A percentile compares a stretch with the other conserved stretches of the same genome.
phyloP scores from a whole-genome alignment of 2,329 filamentous ascomycete genomes.

The Stachybotrys chartarum region DNA sequence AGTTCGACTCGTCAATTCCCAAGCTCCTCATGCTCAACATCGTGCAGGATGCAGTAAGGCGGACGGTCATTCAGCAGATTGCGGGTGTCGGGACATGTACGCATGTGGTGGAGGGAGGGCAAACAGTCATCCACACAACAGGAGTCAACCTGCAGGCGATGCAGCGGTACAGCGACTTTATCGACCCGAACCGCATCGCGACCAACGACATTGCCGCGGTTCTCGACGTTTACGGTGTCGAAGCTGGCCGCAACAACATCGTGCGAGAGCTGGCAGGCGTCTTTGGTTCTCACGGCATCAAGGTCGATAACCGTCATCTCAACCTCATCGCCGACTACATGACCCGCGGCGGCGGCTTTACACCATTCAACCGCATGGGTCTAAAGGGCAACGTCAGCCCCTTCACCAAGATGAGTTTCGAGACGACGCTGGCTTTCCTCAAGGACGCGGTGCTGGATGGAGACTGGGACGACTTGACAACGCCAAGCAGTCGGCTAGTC shows the following conservation, averaged over 20 bases:
- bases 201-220: conserved; percentile 92
- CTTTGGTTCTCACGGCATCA: conserved; percentile 86
- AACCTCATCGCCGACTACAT: conserved; percentile 96
- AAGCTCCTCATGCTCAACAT: conserved; percentile 92
- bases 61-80: conserved; percentile 82
- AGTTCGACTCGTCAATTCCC: conserved; percentile 71
- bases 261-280: conserved; percentile 79
- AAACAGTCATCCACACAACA: conserved; percentile 61
- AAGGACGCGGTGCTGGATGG: conserved; percentile 86
- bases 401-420: conserved; percentile 99
- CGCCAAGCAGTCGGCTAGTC: conserved; percentile 82
- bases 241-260: conserved; percentile 83
- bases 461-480: conserved; percentile 81
- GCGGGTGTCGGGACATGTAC: conserved; percentile 67
- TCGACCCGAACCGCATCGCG: conserved; percentile 78
- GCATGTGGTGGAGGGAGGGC: conserved; percentile 51
- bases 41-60: conserved; percentile 72
- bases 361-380: conserved; percentile 87
- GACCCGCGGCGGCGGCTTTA: conserved; percentile 88
- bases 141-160: conserved; percentile 88
- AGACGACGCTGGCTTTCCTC: conserved; percentile 91
- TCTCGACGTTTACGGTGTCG: conserved; percentile 81
- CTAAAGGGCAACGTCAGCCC: conserved; percentile 78
- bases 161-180: conserved; percentile 77
- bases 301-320: conserved; percentile 83